A percentile compares a stretch with the other conserved stretches of the same genome.
Evolutionary conservation across 1,284 basidiomycete species (phyloP).

Genomic region (Pyrrhoderma lamaoense): DNA sequence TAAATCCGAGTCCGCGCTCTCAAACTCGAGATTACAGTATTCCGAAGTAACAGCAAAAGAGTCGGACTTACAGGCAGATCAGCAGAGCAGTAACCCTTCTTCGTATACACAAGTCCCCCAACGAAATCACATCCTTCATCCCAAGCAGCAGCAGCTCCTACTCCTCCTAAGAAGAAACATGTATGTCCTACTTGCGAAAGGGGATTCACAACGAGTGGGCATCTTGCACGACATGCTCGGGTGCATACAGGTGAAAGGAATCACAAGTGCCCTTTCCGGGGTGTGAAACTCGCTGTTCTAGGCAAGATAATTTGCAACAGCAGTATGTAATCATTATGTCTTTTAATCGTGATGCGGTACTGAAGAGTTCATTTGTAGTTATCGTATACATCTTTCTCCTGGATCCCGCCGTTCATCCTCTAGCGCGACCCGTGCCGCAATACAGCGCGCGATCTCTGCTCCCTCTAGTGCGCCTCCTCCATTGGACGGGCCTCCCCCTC

Average conservation of each 20-base stretch:
- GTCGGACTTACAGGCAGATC: no score
- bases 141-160: neutral
- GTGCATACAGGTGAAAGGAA: slow-evolving; percentile 80
- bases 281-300: slow-evolving; percentile 72
- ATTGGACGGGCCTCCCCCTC: slow-evolving; percentile 17
- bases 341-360: slow-evolving; percentile 6
- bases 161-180: slow-evolving; percentile 34
- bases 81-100: no score
- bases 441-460: slow-evolving; percentile 5
- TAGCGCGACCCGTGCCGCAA: slow-evolving; percentile 17
- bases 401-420: slow-evolving; percentile 18
- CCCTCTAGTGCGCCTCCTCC: slow-evolving; percentile 1
- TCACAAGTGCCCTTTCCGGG: slow-evolving; percentile 77
- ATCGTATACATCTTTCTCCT: slow-evolving; percentile 19
- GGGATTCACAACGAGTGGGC: slow-evolving; percentile 77
- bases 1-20: no score
- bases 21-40: neutral
- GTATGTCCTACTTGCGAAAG: slow-evolving; percentile 60
- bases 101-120: no score
- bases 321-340: slow-evolving; percentile 49
- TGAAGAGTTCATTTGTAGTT: slow-evolving; percentile 24
- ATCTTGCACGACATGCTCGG: slow-evolving; percentile 73
- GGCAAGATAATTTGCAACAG: slow-evolving; percentile 77
- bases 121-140: no score
- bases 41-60: no score